phyloP scores from a whole-genome alignment of 345 rosid species.

The Pugionium cornutum region DNA sequence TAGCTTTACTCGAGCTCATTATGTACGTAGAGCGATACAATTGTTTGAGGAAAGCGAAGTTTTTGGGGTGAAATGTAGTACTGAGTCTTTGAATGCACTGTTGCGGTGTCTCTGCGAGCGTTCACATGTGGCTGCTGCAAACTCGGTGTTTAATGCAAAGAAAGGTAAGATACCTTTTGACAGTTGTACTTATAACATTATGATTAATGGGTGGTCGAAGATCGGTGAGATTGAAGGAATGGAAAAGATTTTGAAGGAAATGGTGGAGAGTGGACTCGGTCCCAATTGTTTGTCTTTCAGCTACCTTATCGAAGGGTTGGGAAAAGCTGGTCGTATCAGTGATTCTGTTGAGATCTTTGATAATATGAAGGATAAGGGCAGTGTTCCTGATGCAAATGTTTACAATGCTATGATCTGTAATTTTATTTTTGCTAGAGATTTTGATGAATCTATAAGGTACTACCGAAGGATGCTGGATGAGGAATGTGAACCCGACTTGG shows the following conservation, averaged over 20 bases:
- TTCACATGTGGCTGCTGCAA: slow-evolving; percentile 69
- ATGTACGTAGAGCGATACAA: slow-evolving; percentile 56
- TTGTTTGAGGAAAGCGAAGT: slow-evolving; percentile 52
- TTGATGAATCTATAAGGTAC: slow-evolving; percentile 58
- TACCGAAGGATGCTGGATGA: slow-evolving; percentile 54
- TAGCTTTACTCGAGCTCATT: slow-evolving; percentile 54
- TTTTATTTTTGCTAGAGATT: slow-evolving; percentile 51
- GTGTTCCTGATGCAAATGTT: slow-evolving; percentile 51
- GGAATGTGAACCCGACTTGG: slow-evolving; percentile 57
- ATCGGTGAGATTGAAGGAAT: slow-evolving; percentile 59
- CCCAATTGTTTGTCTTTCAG: slow-evolving; percentile 61
- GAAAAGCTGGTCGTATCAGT: slow-evolving; percentile 68
- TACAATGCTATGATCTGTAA: slow-evolving; percentile 81
- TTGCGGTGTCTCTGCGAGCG: slow-evolving; percentile 66
- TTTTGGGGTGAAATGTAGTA: slow-evolving; percentile 53
- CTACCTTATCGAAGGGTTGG: slow-evolving; percentile 68
- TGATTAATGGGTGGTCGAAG: slow-evolving; percentile 80
- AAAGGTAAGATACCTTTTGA: slow-evolving; percentile 56
- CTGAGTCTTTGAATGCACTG: slow-evolving; percentile 66
- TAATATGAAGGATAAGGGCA: slow-evolving; percentile 51
- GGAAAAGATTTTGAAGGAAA: slow-evolving; percentile 58
- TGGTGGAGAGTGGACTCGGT: slow-evolving; percentile 57
- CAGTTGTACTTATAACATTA: slow-evolving; percentile 54
- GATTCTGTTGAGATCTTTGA: slow-evolving; percentile 67
- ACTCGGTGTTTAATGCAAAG: slow-evolving; percentile 53